These are phyloP conservation scores for Rheum nobile DNA, from an alignment of 148 eudicot genomes.

Conservation along the genomic window DNA sequence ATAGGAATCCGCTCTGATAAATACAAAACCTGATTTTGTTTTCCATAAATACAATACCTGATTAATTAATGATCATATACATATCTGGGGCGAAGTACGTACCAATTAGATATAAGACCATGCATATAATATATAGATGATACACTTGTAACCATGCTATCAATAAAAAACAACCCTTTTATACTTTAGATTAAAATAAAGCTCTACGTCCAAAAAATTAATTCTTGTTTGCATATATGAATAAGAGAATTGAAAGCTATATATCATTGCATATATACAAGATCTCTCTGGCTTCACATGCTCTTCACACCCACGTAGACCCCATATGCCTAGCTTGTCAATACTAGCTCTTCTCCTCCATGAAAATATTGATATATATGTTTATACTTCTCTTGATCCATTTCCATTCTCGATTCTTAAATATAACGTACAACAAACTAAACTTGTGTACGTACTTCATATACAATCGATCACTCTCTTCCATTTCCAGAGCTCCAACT, in stretches of 20 bases:
- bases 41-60: too few species aligned
- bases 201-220: background rate
- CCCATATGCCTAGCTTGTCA: background rate
- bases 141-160: background rate
- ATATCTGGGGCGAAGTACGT: too few species aligned
- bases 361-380: background rate
- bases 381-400: background rate
- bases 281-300: slow-evolving; percentile 6
- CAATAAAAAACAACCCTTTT: background rate
- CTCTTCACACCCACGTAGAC: slow-evolving; percentile 2
- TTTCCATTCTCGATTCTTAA: background rate
- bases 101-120: too few species aligned
- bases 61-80: too few species aligned
- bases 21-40: too few species aligned
- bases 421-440: background rate
- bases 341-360: background rate
- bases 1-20: too few species aligned
- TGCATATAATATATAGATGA: background rate
- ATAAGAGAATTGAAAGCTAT: background rate
- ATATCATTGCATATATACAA: background rate
- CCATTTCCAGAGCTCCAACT: background rate
- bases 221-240: background rate
- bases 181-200: background rate
- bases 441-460: background rate
- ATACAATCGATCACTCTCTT: background rate